Evolutionary conservation across 257 asterid genomes (phyloP).

Genomic region (Linderniella brevidens): DNA sequence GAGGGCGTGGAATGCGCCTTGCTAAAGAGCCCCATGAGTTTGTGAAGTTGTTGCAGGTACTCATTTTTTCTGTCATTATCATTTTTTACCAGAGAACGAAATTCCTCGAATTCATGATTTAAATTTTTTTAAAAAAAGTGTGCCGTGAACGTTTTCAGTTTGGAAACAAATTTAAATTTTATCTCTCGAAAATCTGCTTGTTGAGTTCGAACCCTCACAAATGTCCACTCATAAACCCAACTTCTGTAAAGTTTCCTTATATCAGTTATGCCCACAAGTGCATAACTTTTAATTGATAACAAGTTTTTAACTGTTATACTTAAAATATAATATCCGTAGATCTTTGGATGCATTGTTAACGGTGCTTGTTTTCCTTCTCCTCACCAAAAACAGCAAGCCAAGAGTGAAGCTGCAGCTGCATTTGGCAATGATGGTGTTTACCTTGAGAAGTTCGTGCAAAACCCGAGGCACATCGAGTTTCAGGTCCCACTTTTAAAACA

Average conservation of each 20-base stretch:
- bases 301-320: too few relatives aligned
- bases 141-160: too few relatives aligned
- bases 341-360: background rate
- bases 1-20: conserved; percentile 99
- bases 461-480: conserved; percentile 93
- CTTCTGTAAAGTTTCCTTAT: too few relatives aligned
- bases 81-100: background rate
- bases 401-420: conserved; percentile 98
- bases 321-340: background rate
- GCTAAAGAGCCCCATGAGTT: conserved; percentile 90
- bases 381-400: conserved; percentile 35
- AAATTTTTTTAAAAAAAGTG: background rate
- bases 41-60: conserved; percentile 90
- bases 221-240: too few relatives aligned
- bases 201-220: too few relatives aligned
- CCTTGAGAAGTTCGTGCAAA: conserved; percentile 84
- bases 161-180: too few relatives aligned
- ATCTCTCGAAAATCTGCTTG: too few relatives aligned
- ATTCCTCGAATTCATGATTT: background rate
- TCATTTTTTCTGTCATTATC: conserved; percentile 4
- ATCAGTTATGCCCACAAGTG: too few relatives aligned
- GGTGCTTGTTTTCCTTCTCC: background rate
- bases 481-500: conserved; percentile 20
- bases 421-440: conserved; percentile 98
- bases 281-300: too few relatives aligned